Percentiles rank a stretch among this genome's conserved stretches.
Evolutionary conservation across 1,284 basidiomycete species (phyloP).

Genomic region (Melanopsichium pennsylvanicum): DNA sequence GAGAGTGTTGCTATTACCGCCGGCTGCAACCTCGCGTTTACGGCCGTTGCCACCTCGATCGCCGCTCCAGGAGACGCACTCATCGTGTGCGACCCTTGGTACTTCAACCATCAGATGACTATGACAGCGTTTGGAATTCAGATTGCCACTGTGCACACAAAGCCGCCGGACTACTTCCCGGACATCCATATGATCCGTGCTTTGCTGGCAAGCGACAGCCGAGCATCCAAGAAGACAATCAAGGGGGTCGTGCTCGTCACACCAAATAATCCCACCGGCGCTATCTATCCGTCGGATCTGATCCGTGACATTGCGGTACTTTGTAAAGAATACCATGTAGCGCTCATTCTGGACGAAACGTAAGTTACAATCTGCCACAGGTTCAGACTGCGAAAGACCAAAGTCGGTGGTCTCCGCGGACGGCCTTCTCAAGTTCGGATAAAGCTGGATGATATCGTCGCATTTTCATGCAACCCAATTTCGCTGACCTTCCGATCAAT

Average conservation of each 20-base stretch:
- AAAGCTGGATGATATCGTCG: too few relatives aligned
- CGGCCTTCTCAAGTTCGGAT: too few relatives aligned
- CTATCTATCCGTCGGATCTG: conserved; percentile 73
- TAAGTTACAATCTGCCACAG: too few relatives aligned
- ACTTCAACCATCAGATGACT: conserved; percentile 71
- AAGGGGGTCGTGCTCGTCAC: conserved; percentile 72
- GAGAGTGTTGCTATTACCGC: conserved; percentile 69
- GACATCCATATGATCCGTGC: conserved; percentile 69
- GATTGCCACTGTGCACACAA: conserved; percentile 73
- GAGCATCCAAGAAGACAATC: conserved; percentile 69
- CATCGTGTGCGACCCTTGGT: conserved; percentile 79
- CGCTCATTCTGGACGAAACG: conserved; percentile 73
- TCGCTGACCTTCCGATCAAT: not conserved
- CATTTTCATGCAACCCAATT: not conserved
- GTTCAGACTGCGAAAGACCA: too few relatives aligned
- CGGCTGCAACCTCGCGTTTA: conserved; percentile 78
- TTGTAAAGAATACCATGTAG: conserved; percentile 72
- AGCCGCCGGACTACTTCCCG: conserved; percentile 72
- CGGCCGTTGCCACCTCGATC: conserved; percentile 73
- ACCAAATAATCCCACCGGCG: conserved; percentile 75
- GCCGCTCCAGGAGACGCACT: conserved; percentile 78
- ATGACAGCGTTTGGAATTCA: conserved; percentile 68
- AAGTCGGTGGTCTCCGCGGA: too few relatives aligned
- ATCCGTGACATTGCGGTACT: conserved; percentile 75
- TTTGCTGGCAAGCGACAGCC: conserved; percentile 70